Evolutionary conservation across 805 yeast genomes (phyloP), one percentile per base, ranked within the genome.

Genomic region (Ogataea henricii): DNA sequence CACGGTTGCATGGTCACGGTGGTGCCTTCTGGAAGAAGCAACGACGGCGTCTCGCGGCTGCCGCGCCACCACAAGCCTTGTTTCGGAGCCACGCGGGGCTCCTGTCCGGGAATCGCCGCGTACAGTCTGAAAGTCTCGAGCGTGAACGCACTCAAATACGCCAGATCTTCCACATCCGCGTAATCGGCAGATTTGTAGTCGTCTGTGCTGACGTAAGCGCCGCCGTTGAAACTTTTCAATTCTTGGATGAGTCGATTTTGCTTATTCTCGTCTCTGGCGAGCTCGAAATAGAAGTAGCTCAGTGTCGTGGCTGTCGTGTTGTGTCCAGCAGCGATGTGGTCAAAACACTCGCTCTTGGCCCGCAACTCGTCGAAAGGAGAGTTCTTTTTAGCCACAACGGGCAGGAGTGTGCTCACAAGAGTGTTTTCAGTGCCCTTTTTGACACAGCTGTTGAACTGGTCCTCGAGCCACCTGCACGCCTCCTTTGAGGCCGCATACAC

Each of bases 271-370:
- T 80, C 68, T 48, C 79, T 67, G 2, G 87, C 81, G 30, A 84
- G 59, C 57, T 82, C 82, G 68, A 78, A 84, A 17, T 79, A 69
- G 44, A 80, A 64, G 59, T 77, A 85, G 0, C 87, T 70, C 48
- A 85, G 61, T n/a, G 83, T 81, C 6, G 81, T 73, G 0, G 86
- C 88, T 1, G 87, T 83, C 4, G 91, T 85, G 58, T 84, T 86
- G 59, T 85, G 90, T 3, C 91, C 91, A 0, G 91, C 91, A 39
- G 85, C 83, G 32, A 84, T 73, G 60, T 85, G 88, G 58, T 85
- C 91, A 38, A 77, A 73, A 22, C 72, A 60, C 53, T 78, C 83
- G 27, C 78, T 67, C n/a, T 72, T 73, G 10, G 76, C 72, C 8
- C 66, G 46, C n/a, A 25, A 3, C 8, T 40, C 29, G 36, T 56